Evolutionary conservation across 257 asterid genomes (phyloP).

Genomic region (Striga asiatica): DNA sequence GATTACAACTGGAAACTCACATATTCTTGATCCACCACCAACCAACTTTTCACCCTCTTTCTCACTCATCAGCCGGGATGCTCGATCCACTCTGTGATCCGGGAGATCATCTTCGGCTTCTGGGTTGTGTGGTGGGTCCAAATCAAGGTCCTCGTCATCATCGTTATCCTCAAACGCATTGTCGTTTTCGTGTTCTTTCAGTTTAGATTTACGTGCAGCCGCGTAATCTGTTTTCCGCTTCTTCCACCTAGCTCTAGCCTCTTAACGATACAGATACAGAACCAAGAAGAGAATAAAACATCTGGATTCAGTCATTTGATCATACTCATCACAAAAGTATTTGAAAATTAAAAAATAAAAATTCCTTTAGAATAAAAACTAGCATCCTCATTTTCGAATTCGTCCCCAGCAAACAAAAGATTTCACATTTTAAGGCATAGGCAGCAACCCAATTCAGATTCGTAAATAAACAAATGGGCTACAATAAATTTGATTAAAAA

Average conservation of each 20-base stretch:
- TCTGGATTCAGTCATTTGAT: background rate
- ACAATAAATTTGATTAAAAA: background rate
- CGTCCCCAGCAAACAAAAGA: no score
- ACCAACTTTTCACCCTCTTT: constrained; percentile 55
- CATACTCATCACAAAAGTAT: background rate
- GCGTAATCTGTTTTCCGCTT: constrained; percentile 74
- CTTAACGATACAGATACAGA: constrained; percentile 23
- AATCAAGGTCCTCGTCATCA: constrained; percentile 60
- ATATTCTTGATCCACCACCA: constrained; percentile 38
- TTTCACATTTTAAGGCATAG: no score
- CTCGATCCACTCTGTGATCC: constrained; percentile 26
- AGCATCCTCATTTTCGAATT: background rate
- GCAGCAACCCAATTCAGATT: background rate
- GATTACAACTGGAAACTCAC: constrained; percentile 61
- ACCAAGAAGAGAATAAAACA: background rate
- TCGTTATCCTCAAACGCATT: constrained; percentile 74
- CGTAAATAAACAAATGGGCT: constrained; percentile 2
- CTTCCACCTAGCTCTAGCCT: constrained; percentile 82
- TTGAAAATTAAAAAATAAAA: background rate
- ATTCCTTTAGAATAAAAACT: background rate
- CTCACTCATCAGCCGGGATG: constrained; percentile 21
- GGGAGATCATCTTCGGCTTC: constrained; percentile 42
- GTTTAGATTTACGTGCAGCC: constrained; percentile 50
- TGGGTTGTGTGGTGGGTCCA: constrained; percentile 43
- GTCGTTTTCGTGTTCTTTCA: constrained; percentile 52